A percentile compares a stretch with the other conserved stretches of the same genome.
These are phyloP conservation scores for Starmerella stellata DNA, from an alignment of 805 yeast genomes.

Conservation along the genomic window DNA sequence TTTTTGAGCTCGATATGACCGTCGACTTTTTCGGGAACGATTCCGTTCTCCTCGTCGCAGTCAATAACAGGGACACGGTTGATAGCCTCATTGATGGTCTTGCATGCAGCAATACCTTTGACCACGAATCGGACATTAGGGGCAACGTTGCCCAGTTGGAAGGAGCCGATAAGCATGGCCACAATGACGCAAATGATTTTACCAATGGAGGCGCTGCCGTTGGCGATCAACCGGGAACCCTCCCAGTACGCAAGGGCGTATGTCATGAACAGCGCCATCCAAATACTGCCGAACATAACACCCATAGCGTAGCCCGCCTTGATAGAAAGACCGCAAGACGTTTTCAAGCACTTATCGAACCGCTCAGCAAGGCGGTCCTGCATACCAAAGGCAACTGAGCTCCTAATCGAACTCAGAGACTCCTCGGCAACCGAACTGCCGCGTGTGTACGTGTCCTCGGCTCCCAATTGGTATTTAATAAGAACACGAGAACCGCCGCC, in stretches of 20 bases:
- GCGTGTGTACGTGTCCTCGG: conserved; percentile 18
- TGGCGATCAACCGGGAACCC: conserved; percentile 26
- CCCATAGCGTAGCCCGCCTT: conserved; percentile 20
- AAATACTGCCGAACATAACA: conserved; percentile 25
- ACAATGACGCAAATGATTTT: conserved; percentile 24
- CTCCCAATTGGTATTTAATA: conserved; percentile 17
- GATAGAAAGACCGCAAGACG: conserved; percentile 17
- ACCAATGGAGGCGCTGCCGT: conserved; percentile 23
- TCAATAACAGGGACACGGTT: conserved; percentile 29
- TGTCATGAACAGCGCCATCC: conserved; percentile 23
- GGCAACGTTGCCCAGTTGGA: conserved; percentile 27
- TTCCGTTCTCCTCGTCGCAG: conserved; percentile 19
- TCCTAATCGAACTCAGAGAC: conserved; percentile 26
- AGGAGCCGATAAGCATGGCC: conserved; percentile 29
- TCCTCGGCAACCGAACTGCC: conserved; percentile 29
- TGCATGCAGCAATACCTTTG: conserved; percentile 27
- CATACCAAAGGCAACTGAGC: conserved; percentile 28
- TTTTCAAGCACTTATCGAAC: conserved; percentile 20
- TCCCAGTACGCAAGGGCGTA: conserved; percentile 30
- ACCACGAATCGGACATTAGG: conserved; percentile 26
- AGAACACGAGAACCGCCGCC: conserved; percentile 20
- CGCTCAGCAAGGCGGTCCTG: conserved; percentile 23
- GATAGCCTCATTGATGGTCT: conserved; percentile 28
- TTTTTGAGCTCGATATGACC: conserved; percentile 70
- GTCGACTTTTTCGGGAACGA: conserved; percentile 15